Evolutionary conservation across 73 alveolate genomes (phyloP), one percentile per base, ranked within the genome.

Genomic region (Paramecium sexaurelia): DNA sequence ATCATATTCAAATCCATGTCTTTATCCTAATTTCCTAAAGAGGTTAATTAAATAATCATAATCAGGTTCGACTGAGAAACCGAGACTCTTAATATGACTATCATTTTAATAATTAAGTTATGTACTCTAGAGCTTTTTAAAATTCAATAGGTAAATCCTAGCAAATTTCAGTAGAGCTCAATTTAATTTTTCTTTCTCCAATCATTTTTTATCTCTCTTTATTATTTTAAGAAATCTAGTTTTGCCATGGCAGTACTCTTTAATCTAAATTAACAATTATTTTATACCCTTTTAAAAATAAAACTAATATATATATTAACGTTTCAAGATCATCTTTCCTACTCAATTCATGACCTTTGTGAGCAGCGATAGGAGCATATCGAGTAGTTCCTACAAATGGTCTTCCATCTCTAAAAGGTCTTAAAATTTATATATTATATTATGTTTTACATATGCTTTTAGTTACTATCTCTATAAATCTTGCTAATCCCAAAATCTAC

Each of bases 401-500:
- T 37, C 92, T 82, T 15, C 89, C 88, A 35, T 83, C 84, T 83
- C 57, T 47, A 47, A 22, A 35, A 19, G 87, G 87, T 35, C 87
- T 73, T n/a, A 10, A 1, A 13, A 13, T 8, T 32, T 29, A 29
- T 13, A 0, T 61, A 22, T n/a, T n/a, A n/a, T 6, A 1, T 7
- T 61, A 26, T 26, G 17, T 51, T 1, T 51, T 61, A 61, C 83
- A 61, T 61, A 26, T 61, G 83, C 11, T 24, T 61, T 61, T 22
- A 27, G n/a, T 61, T 85, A 24, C 94, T 37, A 37, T 91, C 95
- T 19, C 92, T 75, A n/a, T 91, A 98, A 8, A 97, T 87, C 92
- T 97, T 98, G 26, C 99, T 94, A 24, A 97, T 89, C 20, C 99
- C 99, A 91, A 97, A 98, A 92, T 98, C 99, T 47, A 98, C 95